A percentile compares a stretch with the other conserved stretches of the same genome.
These are phyloP conservation scores for Monosporozyma aerobia DNA, from an alignment of 805 yeast genomes.

Conservation along the genomic window DNA sequence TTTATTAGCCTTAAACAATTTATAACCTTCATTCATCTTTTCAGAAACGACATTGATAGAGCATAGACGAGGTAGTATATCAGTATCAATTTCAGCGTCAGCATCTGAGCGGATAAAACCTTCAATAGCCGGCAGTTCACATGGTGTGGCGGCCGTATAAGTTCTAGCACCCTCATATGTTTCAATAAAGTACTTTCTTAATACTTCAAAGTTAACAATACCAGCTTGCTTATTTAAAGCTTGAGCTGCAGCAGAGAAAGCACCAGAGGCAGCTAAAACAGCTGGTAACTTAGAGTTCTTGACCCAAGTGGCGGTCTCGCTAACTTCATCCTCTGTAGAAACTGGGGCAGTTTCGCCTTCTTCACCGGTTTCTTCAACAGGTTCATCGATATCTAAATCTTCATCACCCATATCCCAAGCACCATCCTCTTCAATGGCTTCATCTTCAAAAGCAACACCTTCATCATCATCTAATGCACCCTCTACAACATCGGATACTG, in stretches of 20 bases:
- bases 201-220: conserved; percentile 76
- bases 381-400: conserved; percentile 60
- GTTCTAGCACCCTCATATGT: conserved; percentile 75
- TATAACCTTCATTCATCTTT: conserved; percentile 62
- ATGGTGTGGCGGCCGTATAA: conserved; percentile 57
- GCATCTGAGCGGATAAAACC: conserved; percentile 54
- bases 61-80: conserved; percentile 60
- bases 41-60: conserved; percentile 61
- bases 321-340: conserved; percentile 31
- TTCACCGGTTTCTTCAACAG: conserved; percentile 34
- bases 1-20: conserved; percentile 72
- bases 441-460: conserved; percentile 34
- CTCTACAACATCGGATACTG: conserved; percentile 7
- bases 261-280: conserved; percentile 90
- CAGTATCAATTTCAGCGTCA: conserved; percentile 19
- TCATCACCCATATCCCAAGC: conserved; percentile 83
- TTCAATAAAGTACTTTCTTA: conserved; percentile 72
- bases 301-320: conserved; percentile 72
- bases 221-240: conserved; percentile 86
- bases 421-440: conserved; percentile 49
- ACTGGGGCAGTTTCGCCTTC: conserved; percentile 31
- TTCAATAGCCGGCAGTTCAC: conserved; percentile 61
- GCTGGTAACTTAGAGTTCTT: conserved; percentile 86
- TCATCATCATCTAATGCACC: conserved; percentile 18
- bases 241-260: conserved; percentile 92